Percentiles rank a stretch among this genome's conserved stretches.
These are phyloP conservation scores for Aotearoamyces nothofagi DNA, from an alignment of 2,329 filamentous ascomycete genomes.

Conservation along the genomic window DNA sequence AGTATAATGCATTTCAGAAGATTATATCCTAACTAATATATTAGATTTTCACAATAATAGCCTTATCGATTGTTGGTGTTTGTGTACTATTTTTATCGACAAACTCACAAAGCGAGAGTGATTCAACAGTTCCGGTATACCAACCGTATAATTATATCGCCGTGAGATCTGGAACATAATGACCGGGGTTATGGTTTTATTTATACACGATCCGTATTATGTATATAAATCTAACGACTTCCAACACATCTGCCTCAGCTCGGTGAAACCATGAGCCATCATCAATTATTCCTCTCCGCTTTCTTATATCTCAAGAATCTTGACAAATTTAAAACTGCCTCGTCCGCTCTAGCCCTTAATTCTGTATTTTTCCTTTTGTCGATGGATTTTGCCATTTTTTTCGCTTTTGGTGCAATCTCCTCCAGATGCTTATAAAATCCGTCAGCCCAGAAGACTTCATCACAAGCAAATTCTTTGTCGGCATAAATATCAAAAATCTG, in stretches of 20 bases:
- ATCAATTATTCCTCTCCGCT: constrained; percentile 11
- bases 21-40: no score
- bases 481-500: constrained; percentile 54
- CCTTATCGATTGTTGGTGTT: constrained; percentile 46
- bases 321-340: constrained; percentile 41
- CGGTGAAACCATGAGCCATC: no score
- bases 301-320: constrained; percentile 51
- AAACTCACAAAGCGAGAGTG: constrained; percentile 20
- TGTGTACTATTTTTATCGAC: constrained; percentile 45
- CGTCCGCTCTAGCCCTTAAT: constrained; percentile 42
- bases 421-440: constrained; percentile 44
- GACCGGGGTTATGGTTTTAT: constrained; percentile 2
- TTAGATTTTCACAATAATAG: constrained; percentile 46
- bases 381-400: constrained; percentile 40
- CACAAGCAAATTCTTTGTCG: constrained; percentile 41
- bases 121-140: no score
- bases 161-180: no score
- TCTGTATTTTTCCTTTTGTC: constrained; percentile 43
- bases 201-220: no score
- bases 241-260: no score
- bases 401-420: constrained; percentile 34
- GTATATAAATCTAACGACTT: no score
- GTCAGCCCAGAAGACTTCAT: constrained; percentile 49
- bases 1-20: constrained; percentile 3
- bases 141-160: no score